These are phyloP conservation scores for Avena eriantha DNA, from an alignment of 176 grass and related monocot genomes.

Conservation along the genomic window DNA sequence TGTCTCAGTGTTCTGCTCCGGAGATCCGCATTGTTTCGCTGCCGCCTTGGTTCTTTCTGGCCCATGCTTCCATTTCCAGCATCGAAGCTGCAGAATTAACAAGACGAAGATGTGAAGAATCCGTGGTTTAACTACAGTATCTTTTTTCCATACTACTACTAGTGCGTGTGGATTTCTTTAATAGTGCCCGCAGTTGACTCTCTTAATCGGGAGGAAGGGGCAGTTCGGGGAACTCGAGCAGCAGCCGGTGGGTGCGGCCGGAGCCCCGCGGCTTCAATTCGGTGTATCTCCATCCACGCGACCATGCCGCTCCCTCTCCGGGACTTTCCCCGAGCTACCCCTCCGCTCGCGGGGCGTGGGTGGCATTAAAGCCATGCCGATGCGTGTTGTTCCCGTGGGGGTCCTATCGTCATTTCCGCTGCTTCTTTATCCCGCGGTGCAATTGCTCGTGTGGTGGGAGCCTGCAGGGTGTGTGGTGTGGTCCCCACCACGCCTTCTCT, in stretches of 20 bases:
- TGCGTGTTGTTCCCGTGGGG: not conserved
- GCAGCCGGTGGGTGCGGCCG: constrained; percentile 28
- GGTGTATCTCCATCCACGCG: constrained; percentile 16
- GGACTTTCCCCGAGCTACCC: constrained; percentile 31
- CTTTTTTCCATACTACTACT: not conserved
- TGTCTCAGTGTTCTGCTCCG: not conserved
- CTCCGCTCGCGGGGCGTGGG: not conserved
- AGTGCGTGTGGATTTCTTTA: constrained; percentile 11
- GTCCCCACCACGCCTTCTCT: not conserved
- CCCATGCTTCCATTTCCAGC: not conserved
- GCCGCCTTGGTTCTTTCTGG: not conserved
- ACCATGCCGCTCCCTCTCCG: not conserved
- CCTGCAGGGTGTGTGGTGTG: constrained; percentile 40
- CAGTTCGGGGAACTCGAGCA: constrained; percentile 12
- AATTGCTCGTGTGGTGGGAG: constrained; percentile 67
- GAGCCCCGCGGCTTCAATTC: constrained; percentile 15
- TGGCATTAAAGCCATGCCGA: not conserved
- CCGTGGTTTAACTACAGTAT: not conserved
- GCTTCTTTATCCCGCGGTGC: constrained; percentile 55
- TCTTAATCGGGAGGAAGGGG: not conserved
- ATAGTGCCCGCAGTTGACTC: constrained; percentile 38
- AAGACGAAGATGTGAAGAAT: not conserved
- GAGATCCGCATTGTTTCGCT: constrained; percentile 50
- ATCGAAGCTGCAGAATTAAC: not conserved
- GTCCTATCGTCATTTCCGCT: constrained; percentile 27